Conservation (phyloP, 768 basidiomycete genomes). For the Lyophyllum shimeji region DNA sequence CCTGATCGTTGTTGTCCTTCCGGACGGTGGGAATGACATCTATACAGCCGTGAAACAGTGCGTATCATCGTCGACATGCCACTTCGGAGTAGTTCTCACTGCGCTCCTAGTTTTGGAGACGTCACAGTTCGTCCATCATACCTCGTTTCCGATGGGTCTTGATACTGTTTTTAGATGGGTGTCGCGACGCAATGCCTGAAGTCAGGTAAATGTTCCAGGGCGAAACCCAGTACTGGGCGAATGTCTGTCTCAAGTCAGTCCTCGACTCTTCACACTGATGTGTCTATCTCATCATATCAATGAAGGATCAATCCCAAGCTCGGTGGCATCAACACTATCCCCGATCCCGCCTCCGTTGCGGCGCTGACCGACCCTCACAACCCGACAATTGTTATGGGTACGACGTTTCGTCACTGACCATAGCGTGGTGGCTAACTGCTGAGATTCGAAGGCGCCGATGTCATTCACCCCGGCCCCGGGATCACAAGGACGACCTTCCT, state of each 20-base stretch:
- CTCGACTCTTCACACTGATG: background rate
- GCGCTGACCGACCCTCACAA: constrained; percentile 62
- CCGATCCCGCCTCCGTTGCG: constrained; percentile 56
- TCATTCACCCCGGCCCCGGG: constrained; percentile 81
- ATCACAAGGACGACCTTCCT: constrained; percentile 69
- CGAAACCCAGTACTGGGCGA: constrained; percentile 80
- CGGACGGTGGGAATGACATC: constrained; percentile 66
- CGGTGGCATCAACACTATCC: constrained; percentile 78
- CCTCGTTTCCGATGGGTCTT: background rate
- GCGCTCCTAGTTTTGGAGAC: constrained; percentile 54
- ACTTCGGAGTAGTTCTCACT: constrained; percentile 12
- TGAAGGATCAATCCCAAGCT: constrained; percentile 79
- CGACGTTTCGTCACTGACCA: constrained; percentile 5
- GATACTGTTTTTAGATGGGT: constrained; percentile 51
- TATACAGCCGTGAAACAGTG: constrained; percentile 82
- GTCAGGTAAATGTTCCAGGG: constrained; percentile 56
- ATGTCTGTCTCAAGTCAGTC: constrained; percentile 75
- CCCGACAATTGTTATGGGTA: constrained; percentile 80
- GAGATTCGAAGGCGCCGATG: constrained; percentile 61
- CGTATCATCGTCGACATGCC: constrained; percentile 18
- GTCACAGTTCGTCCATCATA: constrained; percentile 22
- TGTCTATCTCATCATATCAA: background rate
- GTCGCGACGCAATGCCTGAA: constrained; percentile 83
- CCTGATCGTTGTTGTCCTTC: constrained; percentile 69
- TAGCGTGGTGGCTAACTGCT: background rate